phyloP scores from a whole-genome alignment of 2,329 filamentous ascomycete species.

The Hirsutella rhossiliensis region DNA sequence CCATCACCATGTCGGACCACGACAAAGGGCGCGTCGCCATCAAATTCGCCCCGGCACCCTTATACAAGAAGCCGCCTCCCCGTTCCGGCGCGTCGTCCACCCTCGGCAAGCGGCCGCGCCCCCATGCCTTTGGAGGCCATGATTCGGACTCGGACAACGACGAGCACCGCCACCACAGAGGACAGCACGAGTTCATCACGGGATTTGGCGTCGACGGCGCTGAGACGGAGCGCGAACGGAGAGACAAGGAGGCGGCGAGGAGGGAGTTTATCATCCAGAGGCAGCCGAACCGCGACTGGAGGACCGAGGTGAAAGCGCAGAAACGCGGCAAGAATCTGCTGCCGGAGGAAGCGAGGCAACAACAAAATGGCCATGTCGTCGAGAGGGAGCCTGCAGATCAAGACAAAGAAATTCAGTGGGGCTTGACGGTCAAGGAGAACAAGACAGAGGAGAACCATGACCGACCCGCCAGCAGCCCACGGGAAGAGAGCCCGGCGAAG shows the following conservation, averaged over 20 bases:
- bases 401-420: constrained; percentile 44
- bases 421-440: constrained; percentile 32
- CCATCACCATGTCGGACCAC: constrained; percentile 23
- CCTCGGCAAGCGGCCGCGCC: constrained; percentile 36
- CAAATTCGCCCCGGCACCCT: constrained; percentile 26
- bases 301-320: constrained; percentile 36
- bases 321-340: constrained; percentile 40
- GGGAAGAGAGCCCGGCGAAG: background rate
- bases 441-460: constrained; percentile 34
- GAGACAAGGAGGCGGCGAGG: constrained; percentile 12
- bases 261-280: constrained; percentile 43
- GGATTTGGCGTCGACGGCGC: constrained; percentile 34
- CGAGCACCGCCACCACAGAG: constrained; percentile 11
- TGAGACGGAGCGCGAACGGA: constrained; percentile 25
- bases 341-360: constrained; percentile 41
- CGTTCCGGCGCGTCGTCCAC: constrained; percentile 26
- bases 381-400: constrained; percentile 29
- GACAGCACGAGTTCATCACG: constrained; percentile 33
- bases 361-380: constrained; percentile 18
- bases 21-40: constrained; percentile 33
- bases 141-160: constrained; percentile 28
- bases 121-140: constrained; percentile 28
- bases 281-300: constrained; percentile 51
- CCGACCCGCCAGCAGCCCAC: background rate
- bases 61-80: constrained; percentile 11